Evolutionary conservation across 345 rosid species (phyloP).

Genomic region (Isatis tinctoria): DNA sequence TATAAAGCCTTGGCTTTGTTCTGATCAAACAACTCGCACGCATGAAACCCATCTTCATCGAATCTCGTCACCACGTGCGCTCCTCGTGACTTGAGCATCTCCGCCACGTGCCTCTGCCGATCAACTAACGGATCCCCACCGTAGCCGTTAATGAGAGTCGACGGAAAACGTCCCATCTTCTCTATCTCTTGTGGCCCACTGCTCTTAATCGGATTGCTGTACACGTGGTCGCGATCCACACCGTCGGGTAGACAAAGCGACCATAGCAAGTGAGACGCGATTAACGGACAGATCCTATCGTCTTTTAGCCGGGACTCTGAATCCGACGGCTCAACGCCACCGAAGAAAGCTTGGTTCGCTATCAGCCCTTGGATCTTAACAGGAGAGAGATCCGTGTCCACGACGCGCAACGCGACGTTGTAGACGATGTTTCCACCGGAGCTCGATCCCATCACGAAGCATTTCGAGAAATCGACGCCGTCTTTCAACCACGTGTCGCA

Average conservation of each 20-base stretch:
- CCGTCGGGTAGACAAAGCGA: constrained; percentile 57
- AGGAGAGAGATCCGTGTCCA: constrained; percentile 45
- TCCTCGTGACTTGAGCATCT: constrained; percentile 49
- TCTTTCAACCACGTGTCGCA: constrained; percentile 67
- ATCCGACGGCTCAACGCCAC: constrained; percentile 55
- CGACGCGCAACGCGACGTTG: constrained; percentile 49
- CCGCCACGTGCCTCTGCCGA: constrained; percentile 55
- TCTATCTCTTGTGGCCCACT: constrained; percentile 27
- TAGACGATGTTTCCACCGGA: constrained; percentile 74
- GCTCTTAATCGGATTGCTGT: constrained; percentile 47
- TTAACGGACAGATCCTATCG: constrained; percentile 54
- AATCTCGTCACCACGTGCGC: constrained; percentile 52
- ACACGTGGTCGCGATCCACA: constrained; percentile 72
- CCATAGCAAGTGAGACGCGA: constrained; percentile 61
- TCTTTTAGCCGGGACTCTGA: constrained; percentile 48
- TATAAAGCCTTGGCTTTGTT: constrained; percentile 39
- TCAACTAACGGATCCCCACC: constrained; percentile 75
- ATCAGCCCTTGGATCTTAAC: constrained; percentile 62
- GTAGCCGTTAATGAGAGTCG: constrained; percentile 46
- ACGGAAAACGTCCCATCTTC: constrained; percentile 51
- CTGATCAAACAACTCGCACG: constrained; percentile 55
- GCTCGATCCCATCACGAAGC: constrained; percentile 71
- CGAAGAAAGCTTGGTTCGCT: constrained; percentile 59
- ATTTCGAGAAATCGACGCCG: constrained; percentile 47
- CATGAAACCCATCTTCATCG: constrained; percentile 59